Evolutionary conservation across 352 stramenopile species (phyloP), one percentile per base, ranked within the genome.

Genomic region (Peronospora destructor): DNA sequence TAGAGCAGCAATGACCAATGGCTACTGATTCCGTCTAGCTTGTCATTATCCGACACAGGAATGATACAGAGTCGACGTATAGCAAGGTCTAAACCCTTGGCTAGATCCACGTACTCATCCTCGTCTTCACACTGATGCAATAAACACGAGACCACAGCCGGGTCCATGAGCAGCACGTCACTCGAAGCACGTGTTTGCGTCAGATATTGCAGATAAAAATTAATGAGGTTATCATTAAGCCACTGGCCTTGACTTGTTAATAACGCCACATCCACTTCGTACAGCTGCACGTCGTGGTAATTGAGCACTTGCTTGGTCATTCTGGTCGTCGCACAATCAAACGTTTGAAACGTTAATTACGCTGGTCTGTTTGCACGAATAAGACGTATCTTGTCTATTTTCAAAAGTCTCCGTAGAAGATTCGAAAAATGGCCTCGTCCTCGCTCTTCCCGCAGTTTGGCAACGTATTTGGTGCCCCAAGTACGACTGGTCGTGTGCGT

Each of bases 151-250:
- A 89, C 75, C 19, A 93, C 72, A 4, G 73, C 76, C 8, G 82
- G 75, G 49, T 93, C 82, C 65, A 87, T 75, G 38, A 91, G 61
- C 41, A 91, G 49, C 37, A 88, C 53, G 49, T 67, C 58, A 36
- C 44, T 54, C 21, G n/a, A 23, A 40, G 25, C 26, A 6, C 59
- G 23, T 6, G 71, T 73, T 28, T 78, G 73, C 25, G 69, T 72
- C 23, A 89, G 35, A 49, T 73, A 83, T 58, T 84, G 68, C 40
- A 93, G 71, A 60, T 87, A 91, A 49, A 93, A 93, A 70, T 91
- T 80, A 53, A 93, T 67, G 17, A 77, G 61, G 23, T 81, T 90
- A 60, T 93, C 82, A 51, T 93, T 91, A 25, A 93, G 80, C 82
- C 82, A 93, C 52, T 82, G 3, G 23, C 23, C 56, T 9, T 34